Evolutionary conservation across 2,329 filamentous ascomycete genomes (phyloP), one percentile per base, ranked within the genome.

Genomic region (Exophiala spinifera): DNA sequence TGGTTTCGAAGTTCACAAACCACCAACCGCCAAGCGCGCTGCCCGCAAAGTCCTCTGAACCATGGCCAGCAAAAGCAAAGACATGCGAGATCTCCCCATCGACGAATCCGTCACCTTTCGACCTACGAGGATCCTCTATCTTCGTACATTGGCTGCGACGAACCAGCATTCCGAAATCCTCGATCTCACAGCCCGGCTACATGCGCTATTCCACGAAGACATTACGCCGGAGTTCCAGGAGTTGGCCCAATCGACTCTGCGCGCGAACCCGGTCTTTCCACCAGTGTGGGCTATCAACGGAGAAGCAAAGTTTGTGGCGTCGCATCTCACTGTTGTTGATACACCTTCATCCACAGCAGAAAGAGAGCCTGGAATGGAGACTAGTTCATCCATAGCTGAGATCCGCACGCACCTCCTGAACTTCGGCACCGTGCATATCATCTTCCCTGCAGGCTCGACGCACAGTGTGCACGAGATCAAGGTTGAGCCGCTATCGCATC

Each of bases 391-490:
- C n/a, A 3, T 48, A 6, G 45, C 45, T 36, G 6, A 20, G 17
- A 11, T 48, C 45, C 45, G 28, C 23, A 8, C 23, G 17, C 28
- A 33, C 4, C 45, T 48, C 28, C 45, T 48, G 8, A 48, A 17
- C 28, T 48, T 48, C 28, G 45, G 45, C 3, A 36, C 45, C 5
- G 28, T 36, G 2, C 45, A 48, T 33, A 48, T 48, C 45, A 6
- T 25, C 45, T 48, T 48, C 45, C 45, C 45, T 3, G 5, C 23
- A 20, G 28, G 21, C 15, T 48, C 45, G 23, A 3, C 28, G 2
- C 45, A 48, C 45, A 48, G 45, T 20, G 2, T 14, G 4, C 45
- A 48, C 21, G 45, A 36, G 28, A 48, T 48, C 28, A 48, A 3
- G 4, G 45, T 48, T 28, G 17, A 20, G 45, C 45, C 45, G 15